These are phyloP conservation scores for Orychophragmus violaceus DNA, from an alignment of 345 rosid genomes.

Conservation along the genomic window DNA sequence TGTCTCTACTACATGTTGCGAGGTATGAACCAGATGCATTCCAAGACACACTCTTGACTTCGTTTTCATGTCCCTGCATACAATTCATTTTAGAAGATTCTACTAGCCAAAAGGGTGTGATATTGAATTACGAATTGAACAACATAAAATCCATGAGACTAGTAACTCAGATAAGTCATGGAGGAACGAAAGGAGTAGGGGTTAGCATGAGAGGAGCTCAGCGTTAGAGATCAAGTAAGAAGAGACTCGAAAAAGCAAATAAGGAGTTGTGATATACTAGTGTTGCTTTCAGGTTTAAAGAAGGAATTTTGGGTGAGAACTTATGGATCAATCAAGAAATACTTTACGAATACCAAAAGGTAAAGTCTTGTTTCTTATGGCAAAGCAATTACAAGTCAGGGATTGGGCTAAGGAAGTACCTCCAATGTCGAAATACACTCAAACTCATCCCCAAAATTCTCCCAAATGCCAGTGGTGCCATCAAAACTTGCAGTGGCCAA, in stretches of 20 bases:
- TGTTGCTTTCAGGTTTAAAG: too few relatives aligned
- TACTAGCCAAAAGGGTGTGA: too few relatives aligned
- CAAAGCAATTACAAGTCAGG: background rate
- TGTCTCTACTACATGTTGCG: slow-evolving; percentile 84
- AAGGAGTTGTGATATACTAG: background rate
- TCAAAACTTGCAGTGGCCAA: slow-evolving; percentile 89
- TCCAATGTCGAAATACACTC: slow-evolving; percentile 74
- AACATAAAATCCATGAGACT: too few relatives aligned
- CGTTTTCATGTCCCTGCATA: slow-evolving; percentile 80
- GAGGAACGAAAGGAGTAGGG: background rate
- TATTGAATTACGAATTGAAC: too few relatives aligned
- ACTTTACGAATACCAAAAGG: too few relatives aligned
- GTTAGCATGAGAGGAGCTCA: background rate
- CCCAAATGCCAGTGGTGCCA: slow-evolving; percentile 85
- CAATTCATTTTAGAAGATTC: too few relatives aligned
- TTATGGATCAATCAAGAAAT: too few relatives aligned
- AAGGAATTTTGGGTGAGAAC: too few relatives aligned
- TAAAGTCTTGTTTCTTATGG: background rate
- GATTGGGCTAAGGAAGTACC: slow-evolving; percentile 34
- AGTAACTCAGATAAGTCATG: too few relatives aligned
- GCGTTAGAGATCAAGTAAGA: background rate
- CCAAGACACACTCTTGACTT: slow-evolving; percentile 85
- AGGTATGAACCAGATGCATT: slow-evolving; percentile 68
- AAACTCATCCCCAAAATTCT: slow-evolving; percentile 65
- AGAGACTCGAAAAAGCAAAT: background rate